phyloP scores from a whole-genome alignment of 345 rosid genomes.

The Laguncularia racemosa region DNA sequence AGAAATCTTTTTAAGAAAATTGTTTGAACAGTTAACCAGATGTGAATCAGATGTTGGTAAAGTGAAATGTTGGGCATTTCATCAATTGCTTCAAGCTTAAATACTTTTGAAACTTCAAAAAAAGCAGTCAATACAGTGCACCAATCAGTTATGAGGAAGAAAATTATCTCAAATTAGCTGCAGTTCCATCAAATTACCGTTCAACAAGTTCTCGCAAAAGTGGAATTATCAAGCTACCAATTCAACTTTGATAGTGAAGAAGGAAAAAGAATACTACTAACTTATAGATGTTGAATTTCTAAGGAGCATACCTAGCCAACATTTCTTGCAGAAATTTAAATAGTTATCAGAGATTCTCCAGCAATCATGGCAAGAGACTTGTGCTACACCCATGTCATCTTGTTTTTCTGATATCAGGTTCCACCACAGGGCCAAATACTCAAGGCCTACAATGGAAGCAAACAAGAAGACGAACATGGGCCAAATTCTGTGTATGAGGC shows the following conservation, averaged over 20 bases:
- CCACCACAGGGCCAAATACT: constrained; percentile 36
- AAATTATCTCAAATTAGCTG: not conserved
- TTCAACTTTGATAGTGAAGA: not conserved
- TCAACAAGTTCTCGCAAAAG: not conserved
- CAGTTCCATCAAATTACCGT: not conserved
- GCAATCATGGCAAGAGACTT: constrained; percentile 29
- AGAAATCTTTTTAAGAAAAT: too few species aligned
- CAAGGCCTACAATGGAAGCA: constrained; percentile 24
- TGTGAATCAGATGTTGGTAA: too few species aligned
- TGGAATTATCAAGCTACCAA: not conserved
- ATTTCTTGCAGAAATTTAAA: constrained; percentile 30
- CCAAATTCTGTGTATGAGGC: constrained; percentile 25
- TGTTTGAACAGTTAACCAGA: too few species aligned
- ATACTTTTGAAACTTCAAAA: too few species aligned
- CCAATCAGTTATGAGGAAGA: not conserved
- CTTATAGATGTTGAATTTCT: not conserved
- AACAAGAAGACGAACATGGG: constrained; percentile 29
- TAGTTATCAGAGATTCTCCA: constrained; percentile 30
- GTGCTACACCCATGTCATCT: constrained; percentile 6
- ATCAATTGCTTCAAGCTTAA: too few species aligned
- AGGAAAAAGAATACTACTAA: not conserved
- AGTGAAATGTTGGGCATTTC: too few species aligned
- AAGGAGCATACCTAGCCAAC: constrained; percentile 34
- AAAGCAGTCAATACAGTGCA: too few species aligned
- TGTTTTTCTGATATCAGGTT: constrained; percentile 12